Conservation (phyloP, 352 stramenopile species). For the Pilasporangium apinafurcum region DNA sequence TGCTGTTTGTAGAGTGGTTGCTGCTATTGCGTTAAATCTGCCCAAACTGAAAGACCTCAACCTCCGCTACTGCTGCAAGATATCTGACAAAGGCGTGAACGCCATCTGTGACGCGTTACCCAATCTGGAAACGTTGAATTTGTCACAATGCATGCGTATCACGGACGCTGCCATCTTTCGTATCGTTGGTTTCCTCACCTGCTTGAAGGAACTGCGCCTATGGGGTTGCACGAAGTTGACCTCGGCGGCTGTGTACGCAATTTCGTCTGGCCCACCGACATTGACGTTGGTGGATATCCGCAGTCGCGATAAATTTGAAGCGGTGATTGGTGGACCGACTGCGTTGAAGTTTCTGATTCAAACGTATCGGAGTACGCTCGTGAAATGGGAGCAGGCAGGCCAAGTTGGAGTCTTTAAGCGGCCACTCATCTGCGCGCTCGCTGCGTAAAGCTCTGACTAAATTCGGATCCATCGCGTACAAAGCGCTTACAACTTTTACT, state of each 20-base stretch:
- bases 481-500: slow-evolving; percentile 3
- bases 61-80: slow-evolving; percentile 84
- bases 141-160: slow-evolving; percentile 79
- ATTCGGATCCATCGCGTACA: slow-evolving; percentile 4
- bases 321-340: slow-evolving; percentile 66
- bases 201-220: slow-evolving; percentile 67
- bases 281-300: slow-evolving; percentile 71
- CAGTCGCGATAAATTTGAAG: slow-evolving; percentile 68
- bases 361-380: slow-evolving; percentile 58
- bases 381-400: slow-evolving; percentile 64
- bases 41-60: slow-evolving; percentile 63
- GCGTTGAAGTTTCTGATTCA: slow-evolving; percentile 79
- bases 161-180: slow-evolving; percentile 61
- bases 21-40: slow-evolving; percentile 34
- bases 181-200: slow-evolving; percentile 45
- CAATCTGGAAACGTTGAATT: slow-evolving; percentile 54
- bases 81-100: slow-evolving; percentile 60
- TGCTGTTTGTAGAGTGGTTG: slow-evolving; percentile 21
- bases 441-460: slow-evolving; percentile 35
- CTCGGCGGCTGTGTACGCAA: slow-evolving; percentile 57
- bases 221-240: slow-evolving; percentile 83
- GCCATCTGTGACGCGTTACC: slow-evolving; percentile 41
- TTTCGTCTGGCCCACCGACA: slow-evolving; percentile 52
- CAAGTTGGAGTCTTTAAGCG: slow-evolving; percentile 75
- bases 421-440: slow-evolving; percentile 34